Conservation (phyloP, 1,284 basidiomycete genomes). For the Microstroma glucosiphilum region DNA sequence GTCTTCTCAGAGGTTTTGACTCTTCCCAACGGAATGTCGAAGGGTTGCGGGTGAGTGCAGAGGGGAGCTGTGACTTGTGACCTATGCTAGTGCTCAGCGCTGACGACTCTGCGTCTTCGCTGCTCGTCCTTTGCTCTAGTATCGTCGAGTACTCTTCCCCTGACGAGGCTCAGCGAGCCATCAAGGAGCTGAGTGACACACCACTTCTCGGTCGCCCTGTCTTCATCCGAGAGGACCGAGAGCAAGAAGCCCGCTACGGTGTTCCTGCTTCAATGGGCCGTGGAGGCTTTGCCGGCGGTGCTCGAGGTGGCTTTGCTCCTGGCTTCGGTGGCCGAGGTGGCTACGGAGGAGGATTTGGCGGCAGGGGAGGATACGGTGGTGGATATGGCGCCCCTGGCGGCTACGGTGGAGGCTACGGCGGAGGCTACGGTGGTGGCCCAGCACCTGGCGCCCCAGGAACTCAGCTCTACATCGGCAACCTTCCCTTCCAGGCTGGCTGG, state of each 20-base stretch:
- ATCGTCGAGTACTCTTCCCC: constrained; percentile 39
- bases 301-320: constrained; percentile 54
- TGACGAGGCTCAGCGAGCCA: constrained; percentile 39
- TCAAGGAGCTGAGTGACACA: constrained; percentile 58
- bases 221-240: constrained; percentile 97
- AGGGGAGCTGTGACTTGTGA: too few species aligned
- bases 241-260: constrained; percentile 88
- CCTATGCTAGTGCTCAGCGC: neutral
- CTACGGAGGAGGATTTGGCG: constrained; percentile 17
- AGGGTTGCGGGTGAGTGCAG: constrained; percentile 65
- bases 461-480: constrained; percentile 83
- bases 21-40: constrained; percentile 90
- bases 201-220: constrained; percentile 81
- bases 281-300: constrained; percentile 57
- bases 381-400: constrained; percentile 18
- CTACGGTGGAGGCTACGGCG: constrained; percentile 17
- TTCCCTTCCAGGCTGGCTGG: constrained; percentile 89
- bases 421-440: constrained; percentile 10
- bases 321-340: constrained; percentile 21
- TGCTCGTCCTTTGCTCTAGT: constrained; percentile 15
- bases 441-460: constrained; percentile 49
- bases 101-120: neutral
- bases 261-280: constrained; percentile 70
- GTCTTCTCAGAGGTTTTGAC: constrained; percentile 97
- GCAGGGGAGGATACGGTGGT: constrained; percentile 6